Conservation (phyloP, 225 moss, liverwort and hornwort species). For the Bryoerythrophyllum caledonicum region DNA sequence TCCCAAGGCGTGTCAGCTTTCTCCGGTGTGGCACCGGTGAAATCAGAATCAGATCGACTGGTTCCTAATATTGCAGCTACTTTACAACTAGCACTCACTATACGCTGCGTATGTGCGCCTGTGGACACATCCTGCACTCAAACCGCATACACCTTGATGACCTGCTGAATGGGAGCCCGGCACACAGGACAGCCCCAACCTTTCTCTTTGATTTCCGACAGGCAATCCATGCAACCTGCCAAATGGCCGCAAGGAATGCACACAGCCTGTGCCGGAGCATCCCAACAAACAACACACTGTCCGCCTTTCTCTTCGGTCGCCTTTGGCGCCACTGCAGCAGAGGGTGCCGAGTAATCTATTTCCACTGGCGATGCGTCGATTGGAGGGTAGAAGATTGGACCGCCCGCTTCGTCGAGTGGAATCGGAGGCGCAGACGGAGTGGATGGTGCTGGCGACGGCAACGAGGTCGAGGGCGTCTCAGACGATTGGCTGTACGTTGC, state of each 20-base stretch:
- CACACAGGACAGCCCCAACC: constrained; percentile 97
- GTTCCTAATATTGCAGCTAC: constrained; percentile 20
- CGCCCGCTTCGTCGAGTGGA: constrained; percentile 48
- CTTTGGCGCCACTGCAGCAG: constrained; percentile 17
- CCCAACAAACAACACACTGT: constrained; percentile 98
- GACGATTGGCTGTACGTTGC: constrained; percentile 20
- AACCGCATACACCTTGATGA: constrained; percentile 88
- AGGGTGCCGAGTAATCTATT: constrained; percentile 46
- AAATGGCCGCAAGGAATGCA: constrained; percentile 98
- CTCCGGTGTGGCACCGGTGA: constrained; percentile 4
- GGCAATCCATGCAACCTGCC: constrained; percentile 88
- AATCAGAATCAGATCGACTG: constrained; percentile 16
- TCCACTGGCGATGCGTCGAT: constrained; percentile 65
- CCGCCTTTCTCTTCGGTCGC: constrained; percentile 57
- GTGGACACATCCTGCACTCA: constrained; percentile 30
- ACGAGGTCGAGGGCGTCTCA: constrained; percentile 18
- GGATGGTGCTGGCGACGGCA: constrained; percentile 19
- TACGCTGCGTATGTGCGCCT: not conserved
- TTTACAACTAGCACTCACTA: constrained; percentile 11
- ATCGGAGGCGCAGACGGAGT: constrained; percentile 69
- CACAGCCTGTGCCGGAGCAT: constrained; percentile 84
- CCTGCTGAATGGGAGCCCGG: constrained; percentile 83
- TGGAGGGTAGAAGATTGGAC: constrained; percentile 75
- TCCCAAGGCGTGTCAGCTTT: not conserved
- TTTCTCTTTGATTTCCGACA: constrained; percentile 87